These are phyloP conservation scores for Penicillium canescens DNA, from an alignment of 495 filamentous ascomycete species.

Conservation along the genomic window DNA sequence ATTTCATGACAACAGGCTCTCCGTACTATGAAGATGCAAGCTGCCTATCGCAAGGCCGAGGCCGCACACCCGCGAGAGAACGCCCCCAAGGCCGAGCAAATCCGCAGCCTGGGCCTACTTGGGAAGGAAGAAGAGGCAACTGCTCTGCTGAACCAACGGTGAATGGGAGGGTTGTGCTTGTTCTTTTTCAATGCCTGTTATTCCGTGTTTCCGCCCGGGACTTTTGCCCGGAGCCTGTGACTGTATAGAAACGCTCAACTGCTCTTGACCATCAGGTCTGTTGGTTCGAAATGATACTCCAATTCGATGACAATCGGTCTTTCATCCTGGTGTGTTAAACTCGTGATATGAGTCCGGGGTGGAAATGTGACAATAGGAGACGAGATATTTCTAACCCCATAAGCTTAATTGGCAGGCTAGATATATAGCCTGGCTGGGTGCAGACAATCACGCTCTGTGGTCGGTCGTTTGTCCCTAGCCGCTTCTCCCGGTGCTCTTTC, in stretches of 20 bases:
- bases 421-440: not conserved
- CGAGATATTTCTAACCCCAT: not conserved
- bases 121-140: conserved; percentile 80
- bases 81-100: conserved; percentile 69
- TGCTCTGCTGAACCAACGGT: conserved; percentile 49
- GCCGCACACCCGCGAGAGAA: conserved; percentile 75
- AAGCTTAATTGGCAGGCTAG: not conserved
- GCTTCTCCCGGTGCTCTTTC: not conserved
- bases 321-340: not conserved
- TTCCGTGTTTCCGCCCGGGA: conserved; percentile 31
- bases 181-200: conserved; percentile 32
- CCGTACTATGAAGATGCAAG: conserved; percentile 75
- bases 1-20: conserved; percentile 56
- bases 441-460: not conserved
- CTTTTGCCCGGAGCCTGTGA: conserved; percentile 25
- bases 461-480: not conserved
- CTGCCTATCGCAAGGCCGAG: conserved; percentile 82
- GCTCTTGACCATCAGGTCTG: conserved; percentile 15
- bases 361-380: not conserved
- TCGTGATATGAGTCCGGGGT: not conserved
- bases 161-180: conserved; percentile 20
- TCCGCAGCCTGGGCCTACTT: conserved; percentile 80
- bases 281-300: conserved; percentile 35
- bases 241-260: conserved; percentile 46
- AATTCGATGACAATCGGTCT: conserved; percentile 16